Conservation (phyloP, 1,284 basidiomycete genomes). For the Amylostereum chailletii region DNA sequence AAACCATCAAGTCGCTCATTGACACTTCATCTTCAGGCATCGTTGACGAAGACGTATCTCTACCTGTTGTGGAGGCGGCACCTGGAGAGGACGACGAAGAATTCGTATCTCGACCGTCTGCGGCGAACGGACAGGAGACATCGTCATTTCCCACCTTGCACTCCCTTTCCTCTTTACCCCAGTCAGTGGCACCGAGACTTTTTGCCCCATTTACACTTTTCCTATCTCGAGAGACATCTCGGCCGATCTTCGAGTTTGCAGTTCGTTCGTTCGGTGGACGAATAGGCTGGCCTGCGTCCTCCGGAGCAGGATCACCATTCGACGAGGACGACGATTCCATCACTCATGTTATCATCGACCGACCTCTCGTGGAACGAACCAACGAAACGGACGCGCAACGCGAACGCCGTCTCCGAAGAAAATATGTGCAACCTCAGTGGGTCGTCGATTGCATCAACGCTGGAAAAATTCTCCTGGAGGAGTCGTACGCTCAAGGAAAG, state of each 20-base stretch:
- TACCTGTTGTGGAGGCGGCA: constrained; percentile 24
- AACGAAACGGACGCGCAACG: constrained; percentile 53
- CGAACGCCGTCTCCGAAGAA: constrained; percentile 61
- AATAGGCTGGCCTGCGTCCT: constrained; percentile 83
- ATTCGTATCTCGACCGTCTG: constrained; percentile 60
- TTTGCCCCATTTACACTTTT: constrained; percentile 91
- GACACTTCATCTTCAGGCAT: constrained; percentile 19
- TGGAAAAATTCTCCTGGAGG: constrained; percentile 78
- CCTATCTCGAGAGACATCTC: constrained; percentile 90
- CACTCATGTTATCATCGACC: constrained; percentile 94
- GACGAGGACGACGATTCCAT: constrained; percentile 72
- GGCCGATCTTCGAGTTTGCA: constrained; percentile 92
- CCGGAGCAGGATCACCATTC: constrained; percentile 79
- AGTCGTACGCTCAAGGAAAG: constrained; percentile 80
- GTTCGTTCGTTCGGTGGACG: constrained; percentile 87
- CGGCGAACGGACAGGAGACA: constrained; percentile 42
- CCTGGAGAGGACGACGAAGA: constrained; percentile 50
- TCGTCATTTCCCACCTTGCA: constrained; percentile 72
- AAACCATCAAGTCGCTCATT: constrained; percentile 62
- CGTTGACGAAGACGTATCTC: constrained; percentile 29
- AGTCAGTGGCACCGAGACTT: constrained; percentile 46
- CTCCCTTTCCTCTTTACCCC: constrained; percentile 55
- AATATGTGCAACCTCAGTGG: constrained; percentile 97
- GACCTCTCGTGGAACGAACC: constrained; percentile 52
- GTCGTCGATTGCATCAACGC: constrained; percentile 94